Evolutionary conservation across 345 rosid species (phyloP), one percentile per base, ranked within the genome.

Genomic region (Viola odorata): DNA sequence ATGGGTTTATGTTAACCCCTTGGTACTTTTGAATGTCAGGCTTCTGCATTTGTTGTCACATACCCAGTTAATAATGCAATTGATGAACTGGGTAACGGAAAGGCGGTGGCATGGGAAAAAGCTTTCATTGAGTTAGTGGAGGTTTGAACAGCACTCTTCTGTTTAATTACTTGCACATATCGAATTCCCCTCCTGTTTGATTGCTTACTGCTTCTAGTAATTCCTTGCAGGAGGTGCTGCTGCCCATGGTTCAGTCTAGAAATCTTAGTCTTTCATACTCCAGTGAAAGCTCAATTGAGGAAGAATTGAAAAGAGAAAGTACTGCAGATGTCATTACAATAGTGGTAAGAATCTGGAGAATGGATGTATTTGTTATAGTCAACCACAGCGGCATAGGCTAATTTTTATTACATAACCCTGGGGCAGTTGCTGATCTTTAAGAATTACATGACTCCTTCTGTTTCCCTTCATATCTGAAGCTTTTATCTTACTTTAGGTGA

Each of bases 81-180:
- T 47, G 80, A 80, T 57, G 83, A 80, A 63, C 67, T 77, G 64
- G 81, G 81, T 56, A 92, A 82, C 75, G 86, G 76, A 84, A 92
- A 78, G 67, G 96, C 97, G 39, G 80, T 92, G 57, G 90, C 90
- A 44, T 92, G 98, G 98, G 98, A 92, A 83, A 92, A 85, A 80
- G 90, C 91, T 47, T 92, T 92, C 77, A 82, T 92, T 72, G 85
- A 74, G 66, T 74, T 89, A 54, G 88, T 82, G 32, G 81, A 89
- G 98, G 98, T 92, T 72, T 52, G 76, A 5, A 15, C 50, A 12
- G 48, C 53, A 38, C 32, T 45, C 41, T 6, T 53, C 17, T 60
- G 6, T 41, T 37, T 50, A 15, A 58, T 17, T 7, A 11, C 32
- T 37, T 44, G 36, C 15, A 42, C 11, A 12, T 59, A 32, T 40